These are phyloP conservation scores for Exobasidium rhododendri DNA, from an alignment of 1,284 basidiomycete species.

Conservation along the genomic window DNA sequence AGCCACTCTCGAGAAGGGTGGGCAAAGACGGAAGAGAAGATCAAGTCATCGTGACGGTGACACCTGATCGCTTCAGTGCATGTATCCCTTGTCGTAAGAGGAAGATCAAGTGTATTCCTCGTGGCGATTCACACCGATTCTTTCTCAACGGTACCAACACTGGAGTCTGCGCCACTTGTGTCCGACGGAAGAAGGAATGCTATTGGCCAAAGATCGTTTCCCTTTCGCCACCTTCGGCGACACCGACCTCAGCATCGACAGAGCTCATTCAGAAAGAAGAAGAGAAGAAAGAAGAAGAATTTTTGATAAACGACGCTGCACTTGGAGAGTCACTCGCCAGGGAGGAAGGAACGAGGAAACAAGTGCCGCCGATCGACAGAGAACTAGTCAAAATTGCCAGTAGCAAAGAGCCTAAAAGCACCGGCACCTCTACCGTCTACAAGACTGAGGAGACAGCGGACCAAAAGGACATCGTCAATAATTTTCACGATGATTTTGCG, in stretches of 20 bases:
- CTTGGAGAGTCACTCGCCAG: no score
- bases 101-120: conserved; percentile 1
- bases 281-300: neutral
- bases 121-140: neutral
- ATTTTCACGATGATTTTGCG: neutral
- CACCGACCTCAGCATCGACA: neutral
- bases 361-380: no score
- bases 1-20: no score
- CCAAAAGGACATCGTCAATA: neutral
- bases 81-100: conserved; percentile 2
- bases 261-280: neutral
- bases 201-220: neutral
- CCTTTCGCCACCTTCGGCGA: neutral
- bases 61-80: neutral
- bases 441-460: neutral
- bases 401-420: neutral
- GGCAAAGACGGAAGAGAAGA: neutral
- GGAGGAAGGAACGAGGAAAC: no score
- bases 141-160: neutral
- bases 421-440: neutral
- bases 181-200: neutral
- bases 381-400: neutral
- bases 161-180: neutral
- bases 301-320: no score
- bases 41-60: neutral